Conservation (phyloP, 805 yeast species). For the Spencermartinsiella europaea region DNA sequence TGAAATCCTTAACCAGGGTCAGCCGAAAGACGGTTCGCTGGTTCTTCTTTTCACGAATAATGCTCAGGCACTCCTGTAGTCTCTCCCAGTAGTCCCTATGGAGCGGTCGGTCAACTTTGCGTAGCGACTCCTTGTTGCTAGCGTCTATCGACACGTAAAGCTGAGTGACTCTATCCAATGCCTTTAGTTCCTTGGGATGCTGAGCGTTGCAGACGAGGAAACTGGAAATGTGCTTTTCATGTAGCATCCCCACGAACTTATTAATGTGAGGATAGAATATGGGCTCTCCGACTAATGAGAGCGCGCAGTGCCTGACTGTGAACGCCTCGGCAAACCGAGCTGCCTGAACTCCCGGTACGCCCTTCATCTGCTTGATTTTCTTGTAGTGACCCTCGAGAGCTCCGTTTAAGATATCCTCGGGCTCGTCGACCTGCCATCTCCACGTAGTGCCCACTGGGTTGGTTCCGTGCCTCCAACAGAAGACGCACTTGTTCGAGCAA, state of each 20-base stretch:
- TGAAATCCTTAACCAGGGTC: conserved; percentile 89
- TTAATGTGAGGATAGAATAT: conserved; percentile 89
- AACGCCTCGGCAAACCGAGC: conserved; percentile 90
- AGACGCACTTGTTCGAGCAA: conserved; percentile 92
- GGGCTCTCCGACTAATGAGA: conserved; percentile 91
- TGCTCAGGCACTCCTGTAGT: conserved; percentile 72
- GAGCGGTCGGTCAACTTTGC: conserved; percentile 81
- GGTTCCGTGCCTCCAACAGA: conserved; percentile 97
- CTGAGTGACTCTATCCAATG: conserved; percentile 76
- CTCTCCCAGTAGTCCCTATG: conserved; percentile 93
- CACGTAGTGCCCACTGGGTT: conserved; percentile 94
- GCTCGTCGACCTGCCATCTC: conserved; percentile 95
- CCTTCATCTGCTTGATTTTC: conserved; percentile 89
- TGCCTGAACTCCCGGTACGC: conserved; percentile 90
- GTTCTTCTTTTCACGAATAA: conserved; percentile 65
- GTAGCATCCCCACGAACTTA: conserved; percentile 75
- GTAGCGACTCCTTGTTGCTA: conserved; percentile 73
- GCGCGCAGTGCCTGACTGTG: conserved; percentile 83
- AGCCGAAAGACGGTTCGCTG: conserved; percentile 89
- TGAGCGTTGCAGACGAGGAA: conserved; percentile 94
- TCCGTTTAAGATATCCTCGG: conserved; percentile 76
- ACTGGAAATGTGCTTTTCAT: conserved; percentile 72
- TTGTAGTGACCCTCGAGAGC: conserved; percentile 86
- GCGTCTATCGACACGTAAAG: conserved; percentile 92
- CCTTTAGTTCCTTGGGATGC: conserved; percentile 78